Evolutionary conservation across 768 basidiomycete genomes (phyloP).

Genomic region (Lactarius trivialis): DNA sequence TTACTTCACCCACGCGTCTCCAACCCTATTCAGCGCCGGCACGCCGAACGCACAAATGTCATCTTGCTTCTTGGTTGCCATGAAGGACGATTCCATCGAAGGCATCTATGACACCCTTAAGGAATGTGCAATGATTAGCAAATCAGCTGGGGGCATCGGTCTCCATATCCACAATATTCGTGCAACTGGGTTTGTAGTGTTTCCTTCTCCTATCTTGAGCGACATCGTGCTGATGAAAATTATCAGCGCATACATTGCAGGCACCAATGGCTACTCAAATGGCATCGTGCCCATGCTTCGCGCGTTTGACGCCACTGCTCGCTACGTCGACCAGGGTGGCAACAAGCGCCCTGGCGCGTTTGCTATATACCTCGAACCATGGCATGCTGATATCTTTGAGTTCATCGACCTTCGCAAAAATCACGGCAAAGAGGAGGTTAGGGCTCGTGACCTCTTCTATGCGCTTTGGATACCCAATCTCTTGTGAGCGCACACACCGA

Average conservation of each 20-base stretch:
- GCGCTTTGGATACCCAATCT: slow-evolving; percentile 97
- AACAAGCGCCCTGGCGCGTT: slow-evolving; percentile 99
- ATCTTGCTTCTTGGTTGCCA: slow-evolving; percentile 95
- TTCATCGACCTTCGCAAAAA: slow-evolving; percentile 98
- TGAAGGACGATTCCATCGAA: slow-evolving; percentile 99
- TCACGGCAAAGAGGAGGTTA: slow-evolving; percentile 95
- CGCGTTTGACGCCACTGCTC: slow-evolving; percentile 94
- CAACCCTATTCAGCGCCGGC: slow-evolving; percentile 96
- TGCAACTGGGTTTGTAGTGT: slow-evolving; percentile 69
- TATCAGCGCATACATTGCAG: slow-evolving; percentile 90
- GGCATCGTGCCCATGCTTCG: slow-evolving; percentile 99
- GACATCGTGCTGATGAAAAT: slow-evolving; percentile 8
- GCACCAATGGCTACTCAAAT: slow-evolving; percentile 98
- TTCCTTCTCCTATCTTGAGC: neutral
- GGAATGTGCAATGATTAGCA: slow-evolving; percentile 98
- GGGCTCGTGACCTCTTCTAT: slow-evolving; percentile 95
- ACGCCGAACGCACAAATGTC: slow-evolving; percentile 93
- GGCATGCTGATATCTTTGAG: slow-evolving; percentile 97
- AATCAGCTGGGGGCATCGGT: slow-evolving; percentile 98
- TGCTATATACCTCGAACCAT: slow-evolving; percentile 97
- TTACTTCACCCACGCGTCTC: slow-evolving; percentile 97
- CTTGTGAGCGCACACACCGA: slow-evolving; percentile 51
- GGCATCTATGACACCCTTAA: slow-evolving; percentile 99
- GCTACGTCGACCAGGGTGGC: slow-evolving; percentile 98
- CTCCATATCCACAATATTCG: slow-evolving; percentile 94